phyloP scores from a whole-genome alignment of 2,329 filamentous ascomycete genomes.

The Xylariaceae sp. region DNA sequence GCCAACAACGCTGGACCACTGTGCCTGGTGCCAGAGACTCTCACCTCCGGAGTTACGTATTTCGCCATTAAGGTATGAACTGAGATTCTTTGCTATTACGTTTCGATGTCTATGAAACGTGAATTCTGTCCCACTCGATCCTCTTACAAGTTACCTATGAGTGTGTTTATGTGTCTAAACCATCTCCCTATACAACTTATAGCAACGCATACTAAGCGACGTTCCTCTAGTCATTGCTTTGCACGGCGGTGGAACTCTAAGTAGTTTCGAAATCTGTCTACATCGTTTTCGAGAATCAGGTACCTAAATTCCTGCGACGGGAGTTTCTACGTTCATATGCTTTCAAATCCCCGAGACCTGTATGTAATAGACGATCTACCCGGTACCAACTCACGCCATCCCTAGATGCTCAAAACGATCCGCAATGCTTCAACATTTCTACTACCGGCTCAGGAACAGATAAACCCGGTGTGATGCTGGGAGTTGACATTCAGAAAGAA shows the following conservation, averaged over 20 bases:
- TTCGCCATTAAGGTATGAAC: constrained; percentile 41
- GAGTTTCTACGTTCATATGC: background rate
- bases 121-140: no score
- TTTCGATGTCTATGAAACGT: background rate
- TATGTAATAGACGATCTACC: background rate
- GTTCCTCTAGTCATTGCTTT: constrained; percentile 39
- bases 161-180: background rate
- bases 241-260: constrained; percentile 35
- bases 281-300: background rate
- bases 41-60: constrained; percentile 44
- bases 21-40: constrained; percentile 40
- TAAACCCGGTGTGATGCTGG: constrained; percentile 44
- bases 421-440: constrained; percentile 53
- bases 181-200: background rate
- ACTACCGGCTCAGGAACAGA: constrained; percentile 45
- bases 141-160: background rate
- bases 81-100: background rate
- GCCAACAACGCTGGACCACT: constrained; percentile 43
- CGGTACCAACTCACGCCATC: constrained; percentile 10
- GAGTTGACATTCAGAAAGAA: constrained; percentile 49
- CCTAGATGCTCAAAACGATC: constrained; percentile 44
- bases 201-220: background rate
- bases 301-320: background rate
- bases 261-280: background rate
- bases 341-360: background rate